phyloP scores from a whole-genome alignment of 2,329 filamentous ascomycete species.

The Phialophora expanda region DNA sequence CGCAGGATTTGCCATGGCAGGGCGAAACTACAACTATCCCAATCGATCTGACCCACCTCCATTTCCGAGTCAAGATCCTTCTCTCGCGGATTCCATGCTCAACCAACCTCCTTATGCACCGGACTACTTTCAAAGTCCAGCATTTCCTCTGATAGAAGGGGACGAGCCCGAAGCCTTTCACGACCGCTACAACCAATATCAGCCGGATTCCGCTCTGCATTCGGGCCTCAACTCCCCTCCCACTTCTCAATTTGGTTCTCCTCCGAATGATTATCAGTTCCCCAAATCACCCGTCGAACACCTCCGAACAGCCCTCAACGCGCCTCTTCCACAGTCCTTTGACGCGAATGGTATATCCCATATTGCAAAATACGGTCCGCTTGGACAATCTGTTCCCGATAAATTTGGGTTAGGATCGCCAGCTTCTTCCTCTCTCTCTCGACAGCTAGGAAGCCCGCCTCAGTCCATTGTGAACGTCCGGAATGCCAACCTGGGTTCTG shows the following conservation, averaged over 20 bases:
- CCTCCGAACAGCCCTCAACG: constrained; percentile 82
- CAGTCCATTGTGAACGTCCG: constrained; percentile 65
- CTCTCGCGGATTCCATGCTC: constrained; percentile 73
- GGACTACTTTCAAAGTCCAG: constrained; percentile 47
- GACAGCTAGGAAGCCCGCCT: constrained; percentile 67
- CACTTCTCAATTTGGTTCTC: constrained; percentile 77
- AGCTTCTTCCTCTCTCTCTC: constrained; percentile 58
- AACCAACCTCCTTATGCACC: constrained; percentile 59
- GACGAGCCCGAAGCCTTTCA: constrained; percentile 50
- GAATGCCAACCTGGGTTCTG: constrained; percentile 72
- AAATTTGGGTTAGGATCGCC: constrained; percentile 90
- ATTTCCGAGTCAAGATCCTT: constrained; percentile 69
- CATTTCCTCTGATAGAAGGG: constrained; percentile 49
- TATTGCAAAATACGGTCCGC: constrained; percentile 84
- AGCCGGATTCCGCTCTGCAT: constrained; percentile 62
- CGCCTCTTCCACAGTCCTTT: constrained; percentile 89
- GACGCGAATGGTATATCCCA: constrained; percentile 95
- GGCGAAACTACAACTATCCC: constrained; percentile 31
- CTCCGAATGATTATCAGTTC: constrained; percentile 76
- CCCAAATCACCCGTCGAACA: constrained; percentile 76
- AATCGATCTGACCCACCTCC: constrained; percentile 70
- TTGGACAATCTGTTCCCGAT: constrained; percentile 89
- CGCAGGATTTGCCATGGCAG: constrained; percentile 54
- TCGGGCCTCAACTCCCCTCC: constrained; percentile 64
- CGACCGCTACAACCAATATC: constrained; percentile 47